Evolutionary conservation across 176 grass and related monocot genomes (phyloP), one percentile per base, ranked within the genome.

Genomic region (Urochloa ruziziensis): DNA sequence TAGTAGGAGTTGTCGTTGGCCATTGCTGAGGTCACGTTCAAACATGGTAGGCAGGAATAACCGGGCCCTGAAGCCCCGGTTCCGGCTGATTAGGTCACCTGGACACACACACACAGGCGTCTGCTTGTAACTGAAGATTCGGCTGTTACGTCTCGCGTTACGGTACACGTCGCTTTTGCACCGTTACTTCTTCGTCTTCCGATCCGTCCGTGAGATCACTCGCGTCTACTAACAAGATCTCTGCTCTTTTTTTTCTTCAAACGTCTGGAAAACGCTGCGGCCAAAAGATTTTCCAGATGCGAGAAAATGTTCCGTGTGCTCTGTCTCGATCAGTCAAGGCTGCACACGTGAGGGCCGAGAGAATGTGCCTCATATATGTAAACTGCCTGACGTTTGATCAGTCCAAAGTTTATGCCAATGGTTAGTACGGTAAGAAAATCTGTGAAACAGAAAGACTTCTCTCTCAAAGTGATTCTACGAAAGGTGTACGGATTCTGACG

Each of bases 1-100:
- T n/a, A 2, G 10, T 5, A 15, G 34, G 49, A 19, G 17, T 19
- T 6, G 17, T 18, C 17, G 4, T 30, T 23, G 0, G 1, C 48
- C 11, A 7, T 6, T 28, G 69, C 40, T 89, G 82, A 89, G 52
- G 52, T 81, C 77, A 86, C 27, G 56, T 86, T 86, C 88, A 86
- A 86, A 70, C 42, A 57, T 47, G 83, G 71, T 72, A 54, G 71
- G 44, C 78, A 64, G 78, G 88, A 86, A 77, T 79, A 75, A 63
- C 28, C 62, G 54, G 53, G 1, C 0, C 57, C 2, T 14, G 34
- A 49, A 35, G 58, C 58, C 68, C 19, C 52, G 6, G 53, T 17
- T 47, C 67, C 1, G 71, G 62, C 27, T 30, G 85, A 87, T 60
- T 69, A 82, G 70, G 70, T 76, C 85, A 58, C 40, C 71, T 36